Percentiles rank a stretch among this genome's conserved stretches.
Evolutionary conservation across 129 eudicot genomes (phyloP).

Genomic region (Gnaphalium uliginosum): DNA sequence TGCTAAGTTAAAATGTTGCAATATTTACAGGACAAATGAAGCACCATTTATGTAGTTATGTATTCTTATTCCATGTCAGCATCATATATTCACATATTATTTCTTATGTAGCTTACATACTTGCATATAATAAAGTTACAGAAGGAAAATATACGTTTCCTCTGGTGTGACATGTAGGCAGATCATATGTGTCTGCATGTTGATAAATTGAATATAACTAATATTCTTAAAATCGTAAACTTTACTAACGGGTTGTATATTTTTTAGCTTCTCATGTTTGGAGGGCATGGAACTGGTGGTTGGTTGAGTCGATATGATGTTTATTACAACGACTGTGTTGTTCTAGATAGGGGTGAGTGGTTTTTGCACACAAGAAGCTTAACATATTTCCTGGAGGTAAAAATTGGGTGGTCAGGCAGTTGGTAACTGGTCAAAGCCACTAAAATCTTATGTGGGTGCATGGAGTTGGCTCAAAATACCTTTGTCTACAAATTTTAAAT

Average conservation of each 20-base stretch:
- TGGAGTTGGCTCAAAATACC: background rate
- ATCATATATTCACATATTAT: background rate
- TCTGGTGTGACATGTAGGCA: background rate
- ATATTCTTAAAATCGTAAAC: background rate
- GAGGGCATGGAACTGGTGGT: slow-evolving; percentile 99
- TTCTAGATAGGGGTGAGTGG: slow-evolving; percentile 89
- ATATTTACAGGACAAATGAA: background rate
- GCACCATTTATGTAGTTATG: background rate
- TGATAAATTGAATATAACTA: slow-evolving; percentile 11
- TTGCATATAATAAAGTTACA: too few species aligned
- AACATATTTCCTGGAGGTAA: background rate
- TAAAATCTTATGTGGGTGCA: background rate
- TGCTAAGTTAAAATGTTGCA: background rate
- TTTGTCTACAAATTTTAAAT: background rate
- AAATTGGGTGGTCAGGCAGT: slow-evolving; percentile 1
- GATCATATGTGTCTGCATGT: background rate
- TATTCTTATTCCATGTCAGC: background rate
- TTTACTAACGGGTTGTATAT: slow-evolving; percentile 2
- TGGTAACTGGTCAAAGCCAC: background rate
- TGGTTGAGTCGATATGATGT: slow-evolving; percentile 98
- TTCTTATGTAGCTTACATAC: background rate
- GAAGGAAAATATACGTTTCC: background rate
- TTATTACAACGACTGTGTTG: slow-evolving; percentile 85
- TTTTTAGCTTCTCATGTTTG: slow-evolving; percentile 84
- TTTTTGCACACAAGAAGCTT: background rate